Evolutionary conservation across 192 early-diverging fungal species (phyloP), one percentile per base, ranked within the genome.

Genomic region (Podila verticillata): DNA sequence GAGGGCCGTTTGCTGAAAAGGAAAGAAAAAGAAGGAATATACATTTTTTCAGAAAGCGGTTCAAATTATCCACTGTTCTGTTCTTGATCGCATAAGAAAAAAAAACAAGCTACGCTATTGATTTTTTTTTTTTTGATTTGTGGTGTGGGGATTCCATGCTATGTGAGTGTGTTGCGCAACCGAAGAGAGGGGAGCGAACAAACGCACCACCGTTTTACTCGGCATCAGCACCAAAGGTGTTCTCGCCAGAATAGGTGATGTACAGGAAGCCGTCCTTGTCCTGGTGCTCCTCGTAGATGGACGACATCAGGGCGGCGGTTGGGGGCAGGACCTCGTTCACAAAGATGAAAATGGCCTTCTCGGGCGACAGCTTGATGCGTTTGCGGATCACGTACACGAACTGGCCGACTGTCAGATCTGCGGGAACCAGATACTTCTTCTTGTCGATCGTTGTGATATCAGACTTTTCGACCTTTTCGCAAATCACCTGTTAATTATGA

Each of bases 341-440:
- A 89, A 99, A 99, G 75, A 99, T 97, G 84, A 98, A 98, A 81
- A 99, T 98, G 61, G 98, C 98, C 89, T 98, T 96, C 68, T 98
- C 97, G 15, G 96, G 95, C 79, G 92, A 94, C 49, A 98, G 88
- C 91, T 96, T 96, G 87, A 98, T 98, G 65, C 97, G 91, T 84
- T 98, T 98, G 63, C 97, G 91, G 77, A 96, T 96, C 44, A 96
- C 96, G 73, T 97, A 99, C 68, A 98, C 96, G 74, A 98, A 98
- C 84, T 99, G 97, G 32, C 96, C 97, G 24, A 99, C 96, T 6
- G 97, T 99, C 59, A 99, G 84, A 70, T 98, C 97, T 65, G 94
- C 90, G 9, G 98, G 98, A 5, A 99, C 98, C 63, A 99, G 88
- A 68, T 98, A 99, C 84, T 99, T 99, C 75, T 98, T 99, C 92